phyloP scores from a whole-genome alignment of 2,329 filamentous ascomycete species.

The Intubia oerlemansii region DNA sequence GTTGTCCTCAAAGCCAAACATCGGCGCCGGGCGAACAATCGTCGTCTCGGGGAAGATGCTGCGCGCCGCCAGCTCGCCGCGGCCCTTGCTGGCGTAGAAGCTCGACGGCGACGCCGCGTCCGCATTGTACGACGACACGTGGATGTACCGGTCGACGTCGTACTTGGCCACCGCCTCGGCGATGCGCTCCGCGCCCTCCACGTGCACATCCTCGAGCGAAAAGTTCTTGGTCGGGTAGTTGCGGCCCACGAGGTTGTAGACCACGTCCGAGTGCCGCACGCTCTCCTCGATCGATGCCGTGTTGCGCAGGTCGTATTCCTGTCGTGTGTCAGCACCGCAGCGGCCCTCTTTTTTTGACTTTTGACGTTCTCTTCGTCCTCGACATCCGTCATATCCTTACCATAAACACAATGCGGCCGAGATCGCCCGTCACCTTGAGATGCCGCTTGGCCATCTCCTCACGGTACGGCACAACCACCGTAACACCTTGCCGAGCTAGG shows the following conservation, averaged over 20 bases:
- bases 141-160: conserved; percentile 89
- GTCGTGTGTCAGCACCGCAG: conserved; percentile 1
- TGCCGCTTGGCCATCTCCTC: conserved; percentile 98
- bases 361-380: not conserved
- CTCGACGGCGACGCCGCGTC: conserved; percentile 60
- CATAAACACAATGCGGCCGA: conserved; percentile 74
- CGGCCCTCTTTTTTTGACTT: no score
- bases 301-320: conserved; percentile 92
- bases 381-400: conserved; percentile 24
- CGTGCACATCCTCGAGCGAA: conserved; percentile 73
- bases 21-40: conserved; percentile 78
- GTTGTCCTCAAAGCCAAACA: conserved; percentile 90
- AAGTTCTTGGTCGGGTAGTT: conserved; percentile 99
- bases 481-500: conserved; percentile 77
- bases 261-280: conserved; percentile 88
- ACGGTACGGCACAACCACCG: conserved; percentile 77
- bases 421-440: conserved; percentile 85
- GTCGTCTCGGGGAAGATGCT: conserved; percentile 92
- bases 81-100: conserved; percentile 80
- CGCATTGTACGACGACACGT: conserved; percentile 90
- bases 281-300: conserved; percentile 91
- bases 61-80: conserved; percentile 64
- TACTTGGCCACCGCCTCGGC: conserved; percentile 92
- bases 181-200: conserved; percentile 83
- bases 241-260: conserved; percentile 88